Evolutionary conservation across 192 early-diverging fungal species (phyloP), one percentile per base, ranked within the genome.

Genomic region (Coemansia aciculifera): DNA sequence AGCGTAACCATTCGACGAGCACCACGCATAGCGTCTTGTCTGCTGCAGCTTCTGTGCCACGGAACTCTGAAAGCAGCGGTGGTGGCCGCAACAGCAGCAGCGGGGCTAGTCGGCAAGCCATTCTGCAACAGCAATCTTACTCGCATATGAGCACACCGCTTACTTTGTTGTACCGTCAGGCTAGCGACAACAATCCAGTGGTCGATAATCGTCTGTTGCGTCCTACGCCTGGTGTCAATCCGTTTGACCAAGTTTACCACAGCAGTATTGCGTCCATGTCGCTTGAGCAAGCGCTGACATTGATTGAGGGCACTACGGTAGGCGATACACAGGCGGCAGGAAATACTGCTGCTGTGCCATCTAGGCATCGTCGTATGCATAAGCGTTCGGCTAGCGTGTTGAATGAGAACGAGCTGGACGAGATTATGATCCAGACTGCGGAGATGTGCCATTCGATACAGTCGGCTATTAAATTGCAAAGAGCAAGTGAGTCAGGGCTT

Each of bases 371-470:
- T 11, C 64, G 74, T 1, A 62, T 69, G 63, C 80, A 83, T 36
- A 74, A 72, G 69, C 72, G 75, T 0, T 72, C 80, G 36, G 54
- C 68, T 0, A 77, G 80, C 52, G 80, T 72, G 11, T 44, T 83
- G 43, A 69, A 72, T 8, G 65, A 36, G 1, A 59, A n/a, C 59
- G 80, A 83, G 63, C 63, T 83, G 19, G 80, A 83, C 63, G 75
- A 83, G 12, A 74, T 83, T 15, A 83, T 83, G 80, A 73, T 77
- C 19, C 74, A 67, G 43, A 77, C 80, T 2, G 80, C 68, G 5
- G 80, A 83, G 56, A 66, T 71, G 63, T 83, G 80, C 34, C 75
- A 83, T 46, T 77, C 80, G n/a, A 62, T 83, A 5, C 80, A 83
- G 64, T 66, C 66, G 1, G 80, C 80, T 0, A 83, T 78, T 23